Conservation (phyloP, 2,329 filamentous ascomycete species). For the Hypomyces perniciosus region DNA sequence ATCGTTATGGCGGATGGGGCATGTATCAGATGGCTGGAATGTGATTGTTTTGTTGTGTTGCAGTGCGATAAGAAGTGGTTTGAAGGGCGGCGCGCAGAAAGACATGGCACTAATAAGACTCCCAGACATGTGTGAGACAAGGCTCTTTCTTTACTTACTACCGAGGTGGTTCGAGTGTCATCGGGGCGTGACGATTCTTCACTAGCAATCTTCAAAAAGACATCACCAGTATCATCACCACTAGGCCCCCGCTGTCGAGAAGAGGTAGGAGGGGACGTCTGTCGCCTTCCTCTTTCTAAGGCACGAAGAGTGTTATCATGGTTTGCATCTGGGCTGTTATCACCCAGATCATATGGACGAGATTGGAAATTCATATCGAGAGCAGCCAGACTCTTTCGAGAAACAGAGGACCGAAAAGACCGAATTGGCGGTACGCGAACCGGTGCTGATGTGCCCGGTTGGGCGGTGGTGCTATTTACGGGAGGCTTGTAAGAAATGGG, state of each 20-base stretch:
- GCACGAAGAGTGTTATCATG: slow-evolving; percentile 46
- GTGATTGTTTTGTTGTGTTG: neutral
- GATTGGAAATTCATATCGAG: slow-evolving; percentile 47
- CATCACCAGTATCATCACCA: slow-evolving; percentile 50
- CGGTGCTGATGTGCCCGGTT: slow-evolving; percentile 26
- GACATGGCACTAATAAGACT: neutral
- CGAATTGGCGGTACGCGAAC: slow-evolving; percentile 47
- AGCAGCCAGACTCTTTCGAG: slow-evolving; percentile 44
- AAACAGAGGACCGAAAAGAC: slow-evolving; percentile 50
- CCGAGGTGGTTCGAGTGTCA: slow-evolving; percentile 29
- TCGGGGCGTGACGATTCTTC: slow-evolving; percentile 41
- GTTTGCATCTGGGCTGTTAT: slow-evolving; percentile 37
- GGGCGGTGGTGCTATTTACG: slow-evolving; percentile 21
- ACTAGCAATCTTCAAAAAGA: slow-evolving; percentile 54
- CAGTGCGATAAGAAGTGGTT: neutral
- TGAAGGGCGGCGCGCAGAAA: neutral
- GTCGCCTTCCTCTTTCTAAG: slow-evolving; percentile 37
- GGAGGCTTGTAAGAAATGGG: slow-evolving; percentile 46
- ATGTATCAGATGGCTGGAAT: neutral
- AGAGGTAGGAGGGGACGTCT: slow-evolving; percentile 28
- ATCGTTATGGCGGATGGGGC: neutral
- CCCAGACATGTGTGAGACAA: slow-evolving; percentile 16
- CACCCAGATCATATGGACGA: slow-evolving; percentile 38
- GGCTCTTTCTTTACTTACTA: slow-evolving; percentile 33
- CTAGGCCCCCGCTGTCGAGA: slow-evolving; percentile 29